These are phyloP conservation scores for Ballota nigra DNA, from an alignment of 257 asterid species.

Conservation along the genomic window DNA sequence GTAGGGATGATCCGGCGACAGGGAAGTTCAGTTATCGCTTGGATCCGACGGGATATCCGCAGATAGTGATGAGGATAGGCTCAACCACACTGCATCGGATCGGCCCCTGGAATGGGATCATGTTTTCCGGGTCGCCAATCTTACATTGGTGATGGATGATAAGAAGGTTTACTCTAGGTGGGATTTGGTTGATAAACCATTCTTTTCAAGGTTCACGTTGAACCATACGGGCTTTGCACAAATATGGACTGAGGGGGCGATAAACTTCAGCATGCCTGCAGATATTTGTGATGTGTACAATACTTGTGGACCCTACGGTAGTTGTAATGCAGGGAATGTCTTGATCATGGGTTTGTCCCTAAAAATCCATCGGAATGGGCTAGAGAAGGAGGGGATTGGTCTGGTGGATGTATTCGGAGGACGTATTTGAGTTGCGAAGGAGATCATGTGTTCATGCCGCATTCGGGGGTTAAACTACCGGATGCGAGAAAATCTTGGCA, in stretches of 20 bases:
- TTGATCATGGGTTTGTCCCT: constrained; percentile 29
- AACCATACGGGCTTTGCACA: constrained; percentile 13
- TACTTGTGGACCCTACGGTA: constrained; percentile 26
- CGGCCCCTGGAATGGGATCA: constrained; percentile 34
- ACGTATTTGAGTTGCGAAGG: constrained; percentile 18
- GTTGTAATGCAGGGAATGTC: constrained; percentile 36
- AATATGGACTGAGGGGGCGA: constrained; percentile 33
- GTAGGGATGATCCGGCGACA: constrained; percentile 17
- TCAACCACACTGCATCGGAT: not conserved
- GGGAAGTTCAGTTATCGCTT: constrained; percentile 19
- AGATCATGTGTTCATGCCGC: constrained; percentile 22
- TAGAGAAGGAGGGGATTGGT: constrained; percentile 33
- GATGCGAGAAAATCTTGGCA: constrained; percentile 24
- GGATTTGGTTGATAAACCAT: not conserved
- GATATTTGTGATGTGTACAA: constrained; percentile 37
- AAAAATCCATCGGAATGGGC: too few relatives aligned
- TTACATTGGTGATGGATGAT: constrained; percentile 15
- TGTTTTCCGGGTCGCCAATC: constrained; percentile 9
- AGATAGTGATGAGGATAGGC: constrained; percentile 8
- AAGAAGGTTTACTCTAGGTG: constrained; percentile 1
- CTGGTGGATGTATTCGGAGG: constrained; percentile 23
- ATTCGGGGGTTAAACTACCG: constrained; percentile 26
- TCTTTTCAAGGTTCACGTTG: constrained; percentile 18
- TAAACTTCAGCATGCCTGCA: constrained; percentile 24
- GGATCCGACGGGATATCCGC: constrained; percentile 28